Conservation (phyloP, 768 basidiomycete species). For the Leccinum broughii region DNA sequence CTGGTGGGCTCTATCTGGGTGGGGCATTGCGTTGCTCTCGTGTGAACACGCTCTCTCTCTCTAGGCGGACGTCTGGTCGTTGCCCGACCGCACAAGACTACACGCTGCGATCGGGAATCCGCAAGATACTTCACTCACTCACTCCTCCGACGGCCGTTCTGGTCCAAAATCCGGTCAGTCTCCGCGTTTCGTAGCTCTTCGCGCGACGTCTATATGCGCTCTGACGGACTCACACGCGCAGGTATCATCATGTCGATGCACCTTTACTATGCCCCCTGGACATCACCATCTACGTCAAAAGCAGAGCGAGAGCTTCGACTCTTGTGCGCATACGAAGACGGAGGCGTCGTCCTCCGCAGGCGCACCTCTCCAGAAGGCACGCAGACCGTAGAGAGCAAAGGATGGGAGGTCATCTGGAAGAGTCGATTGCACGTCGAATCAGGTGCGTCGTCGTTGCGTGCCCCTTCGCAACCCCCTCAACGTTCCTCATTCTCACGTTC, state of each 20-base stretch:
- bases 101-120: conserved; percentile 83
- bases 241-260: conserved; percentile 92
- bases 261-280: conserved; percentile 44
- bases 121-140: conserved; percentile 13
- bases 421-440: conserved; percentile 72
- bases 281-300: conserved; percentile 34
- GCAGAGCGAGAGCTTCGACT: conserved; percentile 51
- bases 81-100: conserved; percentile 66
- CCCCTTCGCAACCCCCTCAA: no score
- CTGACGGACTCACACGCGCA: conserved; percentile 53
- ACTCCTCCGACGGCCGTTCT: conserved; percentile 47
- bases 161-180: conserved; percentile 55
- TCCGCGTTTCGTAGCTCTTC: neutral
- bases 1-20: conserved; percentile 46
- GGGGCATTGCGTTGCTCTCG: neutral
- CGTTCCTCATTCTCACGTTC: neutral
- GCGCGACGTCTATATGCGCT: conserved; percentile 52
- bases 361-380: conserved; percentile 41
- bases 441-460: conserved; percentile 42
- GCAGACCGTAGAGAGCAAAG: conserved; percentile 60
- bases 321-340: conserved; percentile 82
- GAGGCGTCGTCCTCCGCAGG: conserved; percentile 68
- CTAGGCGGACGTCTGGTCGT: conserved; percentile 85
- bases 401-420: conserved; percentile 76
- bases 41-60: neutral